Conservation (phyloP, 768 basidiomycete species). For the Cubamyces sp. region DNA sequence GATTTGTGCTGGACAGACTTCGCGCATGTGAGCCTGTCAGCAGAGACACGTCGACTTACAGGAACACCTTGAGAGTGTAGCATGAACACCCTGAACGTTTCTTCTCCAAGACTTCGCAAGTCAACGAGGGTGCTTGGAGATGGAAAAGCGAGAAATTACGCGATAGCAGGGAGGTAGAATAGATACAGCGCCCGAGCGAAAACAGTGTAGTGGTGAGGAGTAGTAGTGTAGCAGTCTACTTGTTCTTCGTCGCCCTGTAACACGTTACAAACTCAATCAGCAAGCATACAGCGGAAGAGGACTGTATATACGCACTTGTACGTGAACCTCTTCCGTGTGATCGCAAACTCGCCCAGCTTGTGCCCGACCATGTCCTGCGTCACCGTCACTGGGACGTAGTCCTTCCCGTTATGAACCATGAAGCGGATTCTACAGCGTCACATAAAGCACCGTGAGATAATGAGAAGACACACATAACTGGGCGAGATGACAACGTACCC, state of each 20-base stretch:
- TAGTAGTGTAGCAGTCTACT: slow-evolving; percentile 31
- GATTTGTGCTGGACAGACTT: too few species aligned
- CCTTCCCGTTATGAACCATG: slow-evolving; percentile 92
- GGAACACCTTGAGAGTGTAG: too few species aligned
- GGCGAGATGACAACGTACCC: slow-evolving; percentile 58
- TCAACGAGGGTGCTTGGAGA: background rate
- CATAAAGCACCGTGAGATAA: background rate
- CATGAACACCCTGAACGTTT: background rate
- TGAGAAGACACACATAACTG: background rate
- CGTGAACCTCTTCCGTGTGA: slow-evolving; percentile 84
- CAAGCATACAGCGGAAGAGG: background rate
- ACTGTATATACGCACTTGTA: slow-evolving; percentile 67
- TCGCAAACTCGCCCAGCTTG: slow-evolving; percentile 93
- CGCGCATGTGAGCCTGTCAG: too few species aligned
- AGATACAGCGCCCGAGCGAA: slow-evolving; percentile 12
- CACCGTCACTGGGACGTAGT: slow-evolving; percentile 82
- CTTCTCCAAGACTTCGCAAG: background rate
- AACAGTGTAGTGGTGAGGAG: background rate
- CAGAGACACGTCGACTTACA: too few species aligned
- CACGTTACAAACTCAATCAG: background rate
- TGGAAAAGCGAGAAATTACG: background rate
- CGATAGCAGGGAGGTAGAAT: slow-evolving; percentile 8
- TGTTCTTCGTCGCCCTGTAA: slow-evolving; percentile 47
- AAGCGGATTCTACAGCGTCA: slow-evolving; percentile 68
- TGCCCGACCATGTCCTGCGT: slow-evolving; percentile 99